A percentile compares a stretch with the other conserved stretches of the same genome.
Evolutionary conservation across 2,329 filamentous ascomycete genomes (phyloP).

Genomic region (Cladophialophora psammophila): DNA sequence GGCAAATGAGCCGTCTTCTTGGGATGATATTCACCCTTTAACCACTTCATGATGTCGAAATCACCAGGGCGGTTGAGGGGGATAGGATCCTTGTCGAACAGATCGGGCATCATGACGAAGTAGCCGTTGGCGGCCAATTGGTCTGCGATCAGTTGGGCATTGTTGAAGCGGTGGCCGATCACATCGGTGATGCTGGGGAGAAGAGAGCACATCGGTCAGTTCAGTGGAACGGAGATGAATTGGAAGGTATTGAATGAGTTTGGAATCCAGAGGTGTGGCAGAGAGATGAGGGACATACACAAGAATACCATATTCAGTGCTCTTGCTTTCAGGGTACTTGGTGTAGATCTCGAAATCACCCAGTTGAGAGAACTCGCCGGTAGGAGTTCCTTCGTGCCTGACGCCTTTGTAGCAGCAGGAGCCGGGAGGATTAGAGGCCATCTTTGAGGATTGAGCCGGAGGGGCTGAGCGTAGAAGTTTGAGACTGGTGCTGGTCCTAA

Average conservation of each 20-base stretch:
- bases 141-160: constrained; percentile 73
- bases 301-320: constrained; percentile 63
- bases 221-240: not conserved
- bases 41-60: constrained; percentile 60
- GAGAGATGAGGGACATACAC: constrained; percentile 44
- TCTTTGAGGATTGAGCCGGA: constrained; percentile 40
- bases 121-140: constrained; percentile 77
- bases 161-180: constrained; percentile 64
- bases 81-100: constrained; percentile 70
- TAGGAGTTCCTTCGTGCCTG: constrained; percentile 60
- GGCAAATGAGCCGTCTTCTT: constrained; percentile 48
- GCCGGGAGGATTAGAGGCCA: constrained; percentile 61
- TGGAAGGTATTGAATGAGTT: too few relatives aligned
- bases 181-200: constrained; percentile 58
- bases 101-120: constrained; percentile 71
- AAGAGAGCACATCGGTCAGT: not conserved
- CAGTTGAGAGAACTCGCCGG: constrained; percentile 57
- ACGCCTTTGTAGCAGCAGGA: constrained; percentile 46
- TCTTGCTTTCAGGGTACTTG: constrained; percentile 59
- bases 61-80: constrained; percentile 60
- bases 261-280: not conserved
- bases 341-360: constrained; percentile 62
- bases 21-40: constrained; percentile 45
- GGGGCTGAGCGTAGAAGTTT: not conserved
- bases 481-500: not conserved